A percentile compares a stretch with the other conserved stretches of the same genome.
Evolutionary conservation across 2,329 filamentous ascomycete genomes (phyloP).

Genomic region (Remersonia thermophila): DNA sequence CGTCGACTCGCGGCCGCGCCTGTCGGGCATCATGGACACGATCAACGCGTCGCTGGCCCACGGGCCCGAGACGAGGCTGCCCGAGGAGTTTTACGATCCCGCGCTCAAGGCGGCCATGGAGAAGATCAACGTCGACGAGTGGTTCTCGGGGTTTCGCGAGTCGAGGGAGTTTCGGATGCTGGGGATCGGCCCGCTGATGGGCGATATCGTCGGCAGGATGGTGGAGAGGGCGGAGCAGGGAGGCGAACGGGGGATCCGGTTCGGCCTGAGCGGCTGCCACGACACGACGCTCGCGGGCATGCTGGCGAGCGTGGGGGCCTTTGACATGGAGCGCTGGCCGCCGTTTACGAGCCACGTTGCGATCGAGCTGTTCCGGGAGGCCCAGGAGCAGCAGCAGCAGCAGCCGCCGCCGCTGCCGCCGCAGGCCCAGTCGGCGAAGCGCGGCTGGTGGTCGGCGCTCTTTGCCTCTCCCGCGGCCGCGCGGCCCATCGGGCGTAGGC

Average conservation of each 20-base stretch:
- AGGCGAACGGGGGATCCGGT: conserved; percentile 39
- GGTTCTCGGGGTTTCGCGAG: conserved; percentile 80
- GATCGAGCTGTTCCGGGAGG: conserved; percentile 70
- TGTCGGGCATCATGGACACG: conserved; percentile 89
- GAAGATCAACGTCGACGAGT: conserved; percentile 77
- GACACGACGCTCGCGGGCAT: conserved; percentile 83
- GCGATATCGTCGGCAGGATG: conserved; percentile 71
- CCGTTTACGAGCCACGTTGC: conserved; percentile 89
- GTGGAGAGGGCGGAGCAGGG: conserved; percentile 45
- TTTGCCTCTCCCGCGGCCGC: conserved; percentile 25
- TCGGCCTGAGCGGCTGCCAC: conserved; percentile 77
- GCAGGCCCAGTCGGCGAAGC: conserved; percentile 17
- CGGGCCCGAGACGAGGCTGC: conserved; percentile 64
- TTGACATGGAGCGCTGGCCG: conserved; percentile 65
- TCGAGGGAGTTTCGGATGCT: conserved; percentile 76
- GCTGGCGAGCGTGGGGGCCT: conserved; percentile 67
- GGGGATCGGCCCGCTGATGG: conserved; percentile 74
- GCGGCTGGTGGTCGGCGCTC: conserved; percentile 25
- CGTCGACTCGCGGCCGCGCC: conserved; percentile 70
- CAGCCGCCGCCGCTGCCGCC: conserved; percentile 7
- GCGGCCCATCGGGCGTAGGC: conserved; percentile 47
- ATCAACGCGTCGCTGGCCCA: conserved; percentile 83
- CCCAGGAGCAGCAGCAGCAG: conserved; percentile 23
- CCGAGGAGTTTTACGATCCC: conserved; percentile 75
- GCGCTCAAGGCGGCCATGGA: conserved; percentile 57